Base-by-base conservation (phyloP, 208 protist species). In the Porcisia hertigi region DNA sequence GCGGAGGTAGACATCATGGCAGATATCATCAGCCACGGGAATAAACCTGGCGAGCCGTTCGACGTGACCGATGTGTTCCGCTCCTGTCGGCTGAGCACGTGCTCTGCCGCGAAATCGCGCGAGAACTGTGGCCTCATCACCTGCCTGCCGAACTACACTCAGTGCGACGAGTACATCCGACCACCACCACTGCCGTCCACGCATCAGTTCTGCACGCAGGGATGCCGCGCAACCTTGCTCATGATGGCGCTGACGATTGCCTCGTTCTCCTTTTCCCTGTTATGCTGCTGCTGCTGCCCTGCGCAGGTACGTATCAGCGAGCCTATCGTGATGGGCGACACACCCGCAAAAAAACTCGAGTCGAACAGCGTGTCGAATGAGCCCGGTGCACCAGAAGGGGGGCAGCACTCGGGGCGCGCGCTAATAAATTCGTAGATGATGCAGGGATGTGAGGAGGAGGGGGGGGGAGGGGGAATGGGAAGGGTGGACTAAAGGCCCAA, bases 91-190 rank as follows among this genome's bases (percentile, higher is more conserved):
- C 60, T 77, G 54, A 69, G 77, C 36, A 85, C 77, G 67, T 92
- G 88, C 75, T 67, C 79, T 18, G 86, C 88, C 8, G 86, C 84
- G 1, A 66, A 39, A 23, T 82, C 83, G 12, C 85, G 88, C 57
- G 39, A 85, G 52, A 88, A 85, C 82, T 92, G 88, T 70, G 88
- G 88, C 47, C 86, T 92, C 30, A 25, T 86, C 39, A 92, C 88
- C 1, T 92, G 88, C 73, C 59, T 86, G 55, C 86, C 86, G 8
- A 88, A 90, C 82, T 86, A 86, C 81, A 90, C 83, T 54, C 83
- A 92, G 77, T 92, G 88, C 82, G 76, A 82, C 76, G 81, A 88
- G 80, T 92, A 80, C 76, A 88, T 92, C 52, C 64, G 53, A 9
- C 86, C 88, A 9, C 86, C 88, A 9, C 86, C 85, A 52, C 73